Percentiles rank a stretch among this genome's conserved stretches.
These are phyloP conservation scores for Solanum sejunctum DNA, from an alignment of 257 asterid genomes.

Conservation along the genomic window DNA sequence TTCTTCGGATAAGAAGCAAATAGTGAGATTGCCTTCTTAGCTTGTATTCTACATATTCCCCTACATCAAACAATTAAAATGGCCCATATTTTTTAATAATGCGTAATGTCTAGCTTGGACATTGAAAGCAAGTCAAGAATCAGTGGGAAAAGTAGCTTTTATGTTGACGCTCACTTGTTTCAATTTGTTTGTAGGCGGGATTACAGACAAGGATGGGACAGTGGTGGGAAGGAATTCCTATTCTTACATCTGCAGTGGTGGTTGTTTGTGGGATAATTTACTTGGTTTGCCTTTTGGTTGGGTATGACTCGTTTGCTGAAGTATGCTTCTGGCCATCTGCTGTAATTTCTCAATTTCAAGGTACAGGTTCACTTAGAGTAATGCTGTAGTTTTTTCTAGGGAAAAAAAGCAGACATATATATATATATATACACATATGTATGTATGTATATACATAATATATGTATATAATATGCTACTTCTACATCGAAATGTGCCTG, in stretches of 20 bases:
- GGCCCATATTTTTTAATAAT: background rate
- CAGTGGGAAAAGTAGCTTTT: background rate
- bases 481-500: background rate
- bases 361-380: constrained; percentile 13
- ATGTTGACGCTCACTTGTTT: background rate
- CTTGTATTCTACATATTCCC: background rate
- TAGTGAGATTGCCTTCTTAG: background rate
- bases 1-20: background rate
- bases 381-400: background rate
- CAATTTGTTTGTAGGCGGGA: constrained; percentile 48
- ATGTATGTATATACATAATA: background rate
- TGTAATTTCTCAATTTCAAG: constrained; percentile 79
- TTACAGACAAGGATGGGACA: constrained; percentile 66
- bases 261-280: constrained; percentile 64
- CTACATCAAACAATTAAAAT: background rate
- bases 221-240: constrained; percentile 97
- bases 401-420: background rate
- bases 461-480: background rate
- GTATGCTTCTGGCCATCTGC: constrained; percentile 89
- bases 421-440: background rate
- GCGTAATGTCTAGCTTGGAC: background rate
- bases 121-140: background rate
- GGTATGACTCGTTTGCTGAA: constrained; percentile 86
- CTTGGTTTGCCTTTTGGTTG: constrained; percentile 72
- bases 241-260: constrained; percentile 64